Evolutionary conservation across 129 eudicot genomes (phyloP).

Genomic region (Kitagawia praeruptora): DNA sequence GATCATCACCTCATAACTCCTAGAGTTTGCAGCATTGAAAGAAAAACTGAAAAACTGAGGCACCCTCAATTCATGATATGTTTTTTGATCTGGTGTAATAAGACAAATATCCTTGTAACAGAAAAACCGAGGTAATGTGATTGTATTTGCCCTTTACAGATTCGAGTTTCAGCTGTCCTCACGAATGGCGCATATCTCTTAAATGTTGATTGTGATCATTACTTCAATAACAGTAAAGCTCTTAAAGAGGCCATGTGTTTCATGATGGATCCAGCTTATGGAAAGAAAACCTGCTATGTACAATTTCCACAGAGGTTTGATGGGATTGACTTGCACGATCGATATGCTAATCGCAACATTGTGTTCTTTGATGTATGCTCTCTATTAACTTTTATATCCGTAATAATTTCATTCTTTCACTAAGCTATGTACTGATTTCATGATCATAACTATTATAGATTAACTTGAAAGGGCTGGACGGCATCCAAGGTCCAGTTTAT

Average conservation of each 20-base stretch:
- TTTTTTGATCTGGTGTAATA: neutral
- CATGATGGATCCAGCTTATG: conserved; percentile 79
- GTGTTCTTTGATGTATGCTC: conserved; percentile 75
- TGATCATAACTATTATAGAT: conserved; percentile 24
- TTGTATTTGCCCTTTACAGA: conserved; percentile 25
- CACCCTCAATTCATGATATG: no score
- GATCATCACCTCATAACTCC: no score
- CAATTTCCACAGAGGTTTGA: conserved; percentile 87
- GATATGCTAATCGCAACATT: conserved; percentile 84
- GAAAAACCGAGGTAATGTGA: neutral
- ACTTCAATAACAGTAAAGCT: conserved; percentile 82
- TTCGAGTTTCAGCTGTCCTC: conserved; percentile 83
- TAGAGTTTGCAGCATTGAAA: no score
- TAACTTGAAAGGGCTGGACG: conserved; percentile 85
- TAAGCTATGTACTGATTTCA: neutral
- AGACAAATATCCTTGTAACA: neutral
- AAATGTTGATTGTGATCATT: conserved; percentile 90
- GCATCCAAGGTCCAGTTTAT: conserved; percentile 85
- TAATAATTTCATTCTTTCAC: neutral
- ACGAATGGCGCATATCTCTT: conserved; percentile 80
- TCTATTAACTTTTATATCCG: neutral
- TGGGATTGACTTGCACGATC: conserved; percentile 83
- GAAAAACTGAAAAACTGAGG: no score
- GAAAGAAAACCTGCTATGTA: conserved; percentile 74
- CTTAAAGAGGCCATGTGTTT: conserved; percentile 91